Conservation (phyloP, 352 stramenopile genomes). For the Phytophthora sp. region DNA sequence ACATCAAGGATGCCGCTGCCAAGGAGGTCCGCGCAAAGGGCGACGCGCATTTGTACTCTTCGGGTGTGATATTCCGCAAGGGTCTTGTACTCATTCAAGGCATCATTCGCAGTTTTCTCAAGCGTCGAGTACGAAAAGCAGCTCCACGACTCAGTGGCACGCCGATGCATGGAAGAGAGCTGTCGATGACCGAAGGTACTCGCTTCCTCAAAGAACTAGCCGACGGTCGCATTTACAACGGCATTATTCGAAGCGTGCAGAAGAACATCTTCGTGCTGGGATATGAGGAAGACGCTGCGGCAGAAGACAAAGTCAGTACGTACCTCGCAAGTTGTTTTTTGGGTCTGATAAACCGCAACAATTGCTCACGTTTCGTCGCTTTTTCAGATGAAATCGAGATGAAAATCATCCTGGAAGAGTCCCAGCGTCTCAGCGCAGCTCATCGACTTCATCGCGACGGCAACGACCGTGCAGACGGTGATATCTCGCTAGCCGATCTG, state of each 20-base stretch:
- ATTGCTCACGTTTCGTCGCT: background rate
- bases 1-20: conserved; percentile 59
- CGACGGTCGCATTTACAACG: conserved; percentile 72
- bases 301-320: conserved; percentile 74
- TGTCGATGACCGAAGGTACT: conserved; percentile 61
- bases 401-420: conserved; percentile 79
- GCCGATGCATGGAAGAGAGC: conserved; percentile 1
- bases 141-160: background rate
- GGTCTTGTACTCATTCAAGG: conserved; percentile 75
- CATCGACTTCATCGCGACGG: conserved; percentile 30
- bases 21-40: conserved; percentile 68
- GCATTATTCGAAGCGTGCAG: conserved; percentile 54
- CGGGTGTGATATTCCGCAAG: conserved; percentile 73
- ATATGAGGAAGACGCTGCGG: conserved; percentile 69
- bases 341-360: background rate
- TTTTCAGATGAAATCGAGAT: conserved; percentile 74
- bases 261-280: conserved; percentile 57
- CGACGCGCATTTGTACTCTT: conserved; percentile 73
- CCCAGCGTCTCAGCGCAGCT: conserved; percentile 49
- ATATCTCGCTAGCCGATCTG: conserved; percentile 64
- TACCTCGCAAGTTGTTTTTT: background rate
- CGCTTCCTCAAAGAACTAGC: conserved; percentile 77
- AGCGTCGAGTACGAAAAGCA: conserved; percentile 46
- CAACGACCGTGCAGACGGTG: conserved; percentile 36
- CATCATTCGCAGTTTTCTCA: conserved; percentile 75